phyloP scores from a whole-genome alignment of 2,329 filamentous ascomycete genomes.

The Chrysoporthe deuterocubensis region DNA sequence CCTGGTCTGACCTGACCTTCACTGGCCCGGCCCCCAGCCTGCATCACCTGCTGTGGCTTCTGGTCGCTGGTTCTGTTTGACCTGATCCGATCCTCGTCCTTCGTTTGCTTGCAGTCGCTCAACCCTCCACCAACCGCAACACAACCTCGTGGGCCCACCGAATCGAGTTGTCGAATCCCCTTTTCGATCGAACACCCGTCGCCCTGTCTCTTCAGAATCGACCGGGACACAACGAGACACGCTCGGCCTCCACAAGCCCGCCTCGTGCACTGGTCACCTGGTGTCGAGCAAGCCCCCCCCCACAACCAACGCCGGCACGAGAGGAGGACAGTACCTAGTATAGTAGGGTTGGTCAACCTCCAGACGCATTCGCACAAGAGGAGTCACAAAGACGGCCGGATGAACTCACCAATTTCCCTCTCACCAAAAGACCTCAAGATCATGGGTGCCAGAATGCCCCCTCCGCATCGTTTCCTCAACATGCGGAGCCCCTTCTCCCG shows the following conservation, averaged over 20 bases:
- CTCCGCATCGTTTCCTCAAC: conserved; percentile 47
- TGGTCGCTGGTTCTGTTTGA: not conserved
- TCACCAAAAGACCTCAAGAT: conserved; percentile 29
- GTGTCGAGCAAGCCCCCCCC: conserved; percentile 9
- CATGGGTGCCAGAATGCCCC: conserved; percentile 30
- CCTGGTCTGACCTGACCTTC: conserved; percentile 2
- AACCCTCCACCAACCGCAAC: not conserved
- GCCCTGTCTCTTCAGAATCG: not conserved
- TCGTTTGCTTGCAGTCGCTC: conserved; percentile 11
- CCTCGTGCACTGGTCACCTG: conserved; percentile 9
- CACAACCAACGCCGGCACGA: not conserved
- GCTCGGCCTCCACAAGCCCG: not conserved
- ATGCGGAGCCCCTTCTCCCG: conserved; percentile 54
- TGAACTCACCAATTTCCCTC: conserved; percentile 29
- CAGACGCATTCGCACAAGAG: conserved; percentile 14
- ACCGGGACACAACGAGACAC: not conserved
- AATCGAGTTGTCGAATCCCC: not conserved
- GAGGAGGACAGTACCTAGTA: conserved; percentile 18
- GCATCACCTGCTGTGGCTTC: not conserved
- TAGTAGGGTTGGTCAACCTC: conserved; percentile 25
- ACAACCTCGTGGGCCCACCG: not conserved
- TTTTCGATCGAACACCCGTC: not conserved
- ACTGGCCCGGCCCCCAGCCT: conserved; percentile 1
- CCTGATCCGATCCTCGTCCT: conserved; percentile 1
- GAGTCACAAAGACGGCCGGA: conserved; percentile 23